These are phyloP conservation scores for Candida maesae DNA, from an alignment of 805 yeast species.

Conservation along the genomic window DNA sequence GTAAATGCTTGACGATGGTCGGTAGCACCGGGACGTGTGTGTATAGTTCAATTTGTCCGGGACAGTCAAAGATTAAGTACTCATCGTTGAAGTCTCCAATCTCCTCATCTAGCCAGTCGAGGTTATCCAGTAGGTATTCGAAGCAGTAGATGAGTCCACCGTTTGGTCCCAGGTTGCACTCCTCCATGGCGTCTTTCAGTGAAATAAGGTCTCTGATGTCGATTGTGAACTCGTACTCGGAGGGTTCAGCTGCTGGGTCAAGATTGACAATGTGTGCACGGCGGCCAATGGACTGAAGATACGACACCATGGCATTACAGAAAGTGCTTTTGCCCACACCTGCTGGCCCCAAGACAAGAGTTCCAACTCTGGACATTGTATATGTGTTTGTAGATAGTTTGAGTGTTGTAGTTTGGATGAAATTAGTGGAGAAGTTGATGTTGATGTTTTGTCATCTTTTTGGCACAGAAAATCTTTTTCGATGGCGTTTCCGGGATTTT, in stretches of 20 bases:
- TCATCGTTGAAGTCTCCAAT: constrained; percentile 96
- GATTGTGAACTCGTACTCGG: constrained; percentile 84
- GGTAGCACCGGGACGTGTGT: constrained; percentile 95
- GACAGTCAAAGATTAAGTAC: constrained; percentile 91
- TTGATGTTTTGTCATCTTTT: background rate
- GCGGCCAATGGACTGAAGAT: constrained; percentile 88
- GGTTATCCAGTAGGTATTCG: constrained; percentile 80
- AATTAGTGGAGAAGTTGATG: background rate
- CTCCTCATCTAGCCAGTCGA: constrained; percentile 97
- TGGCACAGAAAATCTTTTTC: background rate
- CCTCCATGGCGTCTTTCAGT: constrained; percentile 93
- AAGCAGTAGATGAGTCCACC: constrained; percentile 94
- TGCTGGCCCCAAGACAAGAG: constrained; percentile 93
- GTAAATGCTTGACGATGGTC: constrained; percentile 79
- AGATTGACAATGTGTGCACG: constrained; percentile 91
- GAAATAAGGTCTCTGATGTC: constrained; percentile 91
- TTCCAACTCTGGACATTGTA: constrained; percentile 86
- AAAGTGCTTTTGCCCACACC: constrained; percentile 95
- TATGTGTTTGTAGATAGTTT: background rate
- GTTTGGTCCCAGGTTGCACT: constrained; percentile 87
- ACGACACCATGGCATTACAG: constrained; percentile 80
- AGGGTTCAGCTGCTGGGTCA: constrained; percentile 97
- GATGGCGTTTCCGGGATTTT: background rate
- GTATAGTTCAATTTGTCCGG: constrained; percentile 93
- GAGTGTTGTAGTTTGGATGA: background rate